Conservation (phyloP, 2,329 filamentous ascomycete genomes). For the Cladobotryum mycophilum region DNA sequence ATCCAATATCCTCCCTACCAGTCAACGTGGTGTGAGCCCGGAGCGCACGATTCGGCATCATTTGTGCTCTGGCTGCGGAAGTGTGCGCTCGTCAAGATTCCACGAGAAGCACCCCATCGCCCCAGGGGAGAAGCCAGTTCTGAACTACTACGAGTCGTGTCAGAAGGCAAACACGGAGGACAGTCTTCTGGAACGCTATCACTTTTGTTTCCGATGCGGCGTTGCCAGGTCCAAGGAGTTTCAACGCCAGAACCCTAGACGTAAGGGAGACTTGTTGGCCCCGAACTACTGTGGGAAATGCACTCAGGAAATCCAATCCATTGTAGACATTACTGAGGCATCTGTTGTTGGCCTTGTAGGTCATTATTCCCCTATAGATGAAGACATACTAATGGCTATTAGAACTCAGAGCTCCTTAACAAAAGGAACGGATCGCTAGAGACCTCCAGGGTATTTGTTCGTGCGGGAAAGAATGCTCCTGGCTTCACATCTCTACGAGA, state of each 20-base stretch:
- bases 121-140: constrained; percentile 16
- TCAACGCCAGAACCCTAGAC: constrained; percentile 16
- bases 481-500: background rate
- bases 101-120: constrained; percentile 28
- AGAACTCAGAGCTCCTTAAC: background rate
- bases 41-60: constrained; percentile 21
- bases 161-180: constrained; percentile 20
- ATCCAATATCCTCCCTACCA: background rate
- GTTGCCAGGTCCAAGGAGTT: constrained; percentile 21
- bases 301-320: constrained; percentile 16
- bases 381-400: background rate
- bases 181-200: constrained; percentile 21
- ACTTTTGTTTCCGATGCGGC: constrained; percentile 36
- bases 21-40: constrained; percentile 16
- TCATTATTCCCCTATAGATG: background rate
- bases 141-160: constrained; percentile 32
- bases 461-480: background rate
- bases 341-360: constrained; percentile 23
- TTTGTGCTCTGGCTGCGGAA: constrained; percentile 32
- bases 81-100: constrained; percentile 28
- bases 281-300: constrained; percentile 30
- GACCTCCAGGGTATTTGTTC: too few species aligned
- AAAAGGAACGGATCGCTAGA: background rate
- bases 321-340: constrained; percentile 19
- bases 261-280: constrained; percentile 20